Conservation (phyloP, 495 filamentous ascomycete species). For the Penicillium dipodomyicola region DNA sequence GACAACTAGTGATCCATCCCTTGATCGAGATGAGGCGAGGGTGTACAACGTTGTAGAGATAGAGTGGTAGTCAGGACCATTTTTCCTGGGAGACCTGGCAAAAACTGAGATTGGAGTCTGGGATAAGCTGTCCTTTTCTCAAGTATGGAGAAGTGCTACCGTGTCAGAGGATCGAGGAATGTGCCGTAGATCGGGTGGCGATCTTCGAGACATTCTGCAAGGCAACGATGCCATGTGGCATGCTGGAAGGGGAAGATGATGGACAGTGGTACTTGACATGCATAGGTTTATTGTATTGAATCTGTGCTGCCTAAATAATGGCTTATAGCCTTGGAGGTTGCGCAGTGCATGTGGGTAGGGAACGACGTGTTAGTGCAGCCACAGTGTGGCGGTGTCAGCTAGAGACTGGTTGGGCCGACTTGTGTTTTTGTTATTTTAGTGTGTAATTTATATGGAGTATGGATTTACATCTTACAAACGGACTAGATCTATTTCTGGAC, state of each 20-base stretch:
- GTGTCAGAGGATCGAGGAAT: conserved; percentile 25
- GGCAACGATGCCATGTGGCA: conserved; percentile 32
- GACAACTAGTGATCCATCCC: conserved; percentile 11
- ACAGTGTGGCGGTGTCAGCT: conserved; percentile 2
- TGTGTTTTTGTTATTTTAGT: neutral
- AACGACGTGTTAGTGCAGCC: neutral
- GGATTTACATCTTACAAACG: neutral
- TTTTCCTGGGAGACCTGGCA: neutral
- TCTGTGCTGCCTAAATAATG: conserved; percentile 1
- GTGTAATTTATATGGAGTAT: neutral
- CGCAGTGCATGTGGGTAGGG: no score
- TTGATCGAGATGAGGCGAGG: conserved; percentile 12
- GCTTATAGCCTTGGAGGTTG: no score
- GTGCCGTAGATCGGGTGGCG: conserved; percentile 23
- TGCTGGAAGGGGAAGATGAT: conserved; percentile 6
- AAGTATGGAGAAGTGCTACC: conserved; percentile 31
- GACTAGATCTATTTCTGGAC: conserved; percentile 1
- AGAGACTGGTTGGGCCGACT: neutral
- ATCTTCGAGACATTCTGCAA: conserved; percentile 31
- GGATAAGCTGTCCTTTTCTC: neutral
- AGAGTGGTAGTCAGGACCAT: conserved; percentile 16
- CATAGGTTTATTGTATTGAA: conserved; percentile 2
- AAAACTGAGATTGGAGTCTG: conserved; percentile 10
- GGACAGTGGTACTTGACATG: conserved; percentile 9
- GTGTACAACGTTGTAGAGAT: conserved; percentile 5